Base-by-base conservation (phyloP, 305 asterid genomes). In the Rubia tinctorum region DNA sequence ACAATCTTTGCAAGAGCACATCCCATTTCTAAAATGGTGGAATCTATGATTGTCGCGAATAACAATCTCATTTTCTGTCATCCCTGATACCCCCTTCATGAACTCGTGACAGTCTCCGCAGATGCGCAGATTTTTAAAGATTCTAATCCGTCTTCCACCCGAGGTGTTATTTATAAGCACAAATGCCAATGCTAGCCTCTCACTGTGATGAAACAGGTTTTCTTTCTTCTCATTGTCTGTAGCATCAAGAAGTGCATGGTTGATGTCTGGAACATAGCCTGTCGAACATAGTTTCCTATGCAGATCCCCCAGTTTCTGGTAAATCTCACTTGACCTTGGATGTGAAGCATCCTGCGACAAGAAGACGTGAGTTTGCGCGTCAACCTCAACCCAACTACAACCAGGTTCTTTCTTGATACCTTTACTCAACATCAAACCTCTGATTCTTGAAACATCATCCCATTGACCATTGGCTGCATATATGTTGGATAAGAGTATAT, bases 41-140 rank as follows among this genome's bases (percentile, higher is more conserved):
- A 93, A 90, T 74, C 80, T 87, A 39, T 77, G 85, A 40, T 80
- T 68, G 43, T 90, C 97, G 59, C 95, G 97, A 66, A 93, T 80
- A 55, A 88, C 77, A 56, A 93, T 91, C 79, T 93, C 95, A 68
- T 64, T 82, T 73, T 84, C 63, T 20, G 83, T 75, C 62, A 81
- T 79, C 69, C 82, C 58, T 5, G 98, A 88, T 15, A 83, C 87
- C 40, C 83, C 81, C 88, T 88, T 93, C 90, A 90, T 93, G 80
- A 82, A 91, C 71, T 91, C 93, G 72, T 93, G 98, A 79, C 97
- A 93, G 78, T 93, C 98, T 58, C 91, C 93, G 86, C 98, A 93
- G 14, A 89, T 89, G 7, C 95, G 85, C 27, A 93, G 89, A 78
- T 92, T 94, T 83, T 94, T 94, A 81, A 89, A 88, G 75, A 94